phyloP scores from a whole-genome alignment of 139 green algal species.

The Tetradesmus lagerheimii region DNA sequence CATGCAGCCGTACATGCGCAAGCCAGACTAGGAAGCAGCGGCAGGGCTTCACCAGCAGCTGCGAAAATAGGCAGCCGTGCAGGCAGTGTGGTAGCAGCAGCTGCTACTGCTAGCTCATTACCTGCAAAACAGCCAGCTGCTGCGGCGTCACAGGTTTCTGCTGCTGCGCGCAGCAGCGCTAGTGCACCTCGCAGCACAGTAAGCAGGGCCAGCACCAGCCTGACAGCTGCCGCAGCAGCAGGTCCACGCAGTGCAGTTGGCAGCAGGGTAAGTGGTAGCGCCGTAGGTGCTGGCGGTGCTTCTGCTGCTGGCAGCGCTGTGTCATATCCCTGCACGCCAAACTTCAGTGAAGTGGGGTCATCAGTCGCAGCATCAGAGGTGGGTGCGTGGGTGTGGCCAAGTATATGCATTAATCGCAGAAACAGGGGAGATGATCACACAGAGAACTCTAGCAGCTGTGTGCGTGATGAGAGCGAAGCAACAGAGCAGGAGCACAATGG shows the following conservation, averaged over 20 bases:
- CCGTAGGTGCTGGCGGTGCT: not conserved
- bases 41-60: not conserved
- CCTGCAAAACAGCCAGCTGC: not conserved
- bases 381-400: not conserved
- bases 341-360: constrained; percentile 6
- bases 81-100: not conserved
- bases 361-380: constrained; percentile 12
- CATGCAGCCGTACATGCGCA: not conserved
- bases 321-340: constrained; percentile 18
- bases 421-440: too few species aligned
- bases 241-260: not conserved
- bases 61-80: not conserved
- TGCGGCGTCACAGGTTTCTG: not conserved
- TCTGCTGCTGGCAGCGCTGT: constrained; percentile 1
- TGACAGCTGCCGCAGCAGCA: not conserved
- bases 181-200: not conserved
- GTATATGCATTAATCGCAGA: not conserved
- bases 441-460: too few species aligned
- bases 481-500: not conserved
- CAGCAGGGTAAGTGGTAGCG: not conserved
- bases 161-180: not conserved
- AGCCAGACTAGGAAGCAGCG: not conserved
- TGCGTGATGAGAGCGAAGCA: too few species aligned
- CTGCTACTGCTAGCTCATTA: not conserved
- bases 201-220: not conserved